A percentile compares a stretch with the other conserved stretches of the same genome.
phyloP scores from a whole-genome alignment of 2,329 filamentous ascomycete species.

The Claviceps paspali region DNA sequence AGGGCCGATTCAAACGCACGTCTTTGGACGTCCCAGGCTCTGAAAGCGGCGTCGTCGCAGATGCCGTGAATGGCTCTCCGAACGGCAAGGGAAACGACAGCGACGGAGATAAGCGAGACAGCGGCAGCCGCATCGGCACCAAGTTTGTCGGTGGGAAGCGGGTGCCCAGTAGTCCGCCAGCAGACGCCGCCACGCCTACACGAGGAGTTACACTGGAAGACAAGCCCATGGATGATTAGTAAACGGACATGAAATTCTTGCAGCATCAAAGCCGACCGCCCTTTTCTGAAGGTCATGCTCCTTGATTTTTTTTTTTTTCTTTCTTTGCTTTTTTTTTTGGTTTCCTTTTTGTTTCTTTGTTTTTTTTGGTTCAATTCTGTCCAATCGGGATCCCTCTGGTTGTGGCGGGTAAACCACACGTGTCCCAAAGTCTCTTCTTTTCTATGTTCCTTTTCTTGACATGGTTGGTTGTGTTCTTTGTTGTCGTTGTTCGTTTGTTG shows the following conservation, averaged over 20 bases:
- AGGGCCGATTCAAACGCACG: constrained; percentile 36
- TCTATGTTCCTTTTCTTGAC: no score
- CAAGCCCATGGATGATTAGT: constrained; percentile 35
- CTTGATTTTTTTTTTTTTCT: not conserved
- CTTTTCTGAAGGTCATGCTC: not conserved
- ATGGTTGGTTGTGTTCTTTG: no score
- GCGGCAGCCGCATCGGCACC: constrained; percentile 31
- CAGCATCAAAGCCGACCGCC: not conserved
- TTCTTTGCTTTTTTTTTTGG: not conserved
- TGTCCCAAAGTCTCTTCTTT: no score
- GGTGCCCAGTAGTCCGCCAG: constrained; percentile 17
- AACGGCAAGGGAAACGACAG: constrained; percentile 9
- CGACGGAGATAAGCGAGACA: constrained; percentile 45
- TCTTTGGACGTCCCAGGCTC: constrained; percentile 71
- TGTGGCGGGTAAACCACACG: no score
- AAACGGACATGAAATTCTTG: constrained; percentile 1
- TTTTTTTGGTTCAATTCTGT: no score
- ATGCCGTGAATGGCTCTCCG: constrained; percentile 26
- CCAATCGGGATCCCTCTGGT: no score
- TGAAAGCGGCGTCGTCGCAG: constrained; percentile 24
- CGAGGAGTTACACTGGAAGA: constrained; percentile 38
- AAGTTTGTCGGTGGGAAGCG: constrained; percentile 36
- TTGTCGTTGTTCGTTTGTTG: no score
- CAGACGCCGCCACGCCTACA: constrained; percentile 12
- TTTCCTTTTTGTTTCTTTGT: not conserved